Evolutionary conservation across 179 eudicot species (phyloP), one percentile per base, ranked within the genome.

Genomic region (Sideroxylon spinosum): DNA sequence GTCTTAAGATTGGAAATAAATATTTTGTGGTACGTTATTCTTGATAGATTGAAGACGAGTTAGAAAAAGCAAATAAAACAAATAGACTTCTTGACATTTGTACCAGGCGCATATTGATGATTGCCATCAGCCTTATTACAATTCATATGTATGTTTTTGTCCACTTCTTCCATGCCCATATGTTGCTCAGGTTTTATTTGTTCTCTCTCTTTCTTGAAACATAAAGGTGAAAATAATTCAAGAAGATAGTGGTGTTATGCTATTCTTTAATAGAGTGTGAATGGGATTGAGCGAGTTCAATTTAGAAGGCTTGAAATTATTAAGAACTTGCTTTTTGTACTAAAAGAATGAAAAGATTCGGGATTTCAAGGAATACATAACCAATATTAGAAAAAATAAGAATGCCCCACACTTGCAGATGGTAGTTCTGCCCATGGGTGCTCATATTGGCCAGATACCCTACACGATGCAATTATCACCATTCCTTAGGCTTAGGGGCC

Each of bases 1-100:
- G 86, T 78, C 71, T 93, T 73, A 88, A 67, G 80, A 91, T 95
- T 77, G 97, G 97, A 37, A 72, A 85, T 49, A 84, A 83, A 55
- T 46, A 84, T 72, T 95, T 95, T 79, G 82, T 64, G 74, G 98
- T 91, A 80, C 86, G 91, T 89, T 70, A 52, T 49, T 71, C 44
- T 52, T 23, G 64, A 44, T 22, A 55, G 9, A 9, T 19, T 0
- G 49, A 73, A 26, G 3, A 16, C 10, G 67, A 63, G 32, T 23
- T 23, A n/a, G 67, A 26, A 26, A 65, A 65, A 65, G n/a, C 1
- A 16, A 62, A 65, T 28, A 29, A 11, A 1, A 8, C 25, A 63
- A 22, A 23, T 63, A 37, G 44, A 20, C 60, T 20, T 52, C 26
- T 71, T 52, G 12, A 12, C 56, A 55, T 69, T 12, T 11, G 19